Percentiles rank a stretch among this genome's conserved stretches.
Conservation (phyloP, 2,329 filamentous ascomycete species). For the Fonsecaea monophora region DNA sequence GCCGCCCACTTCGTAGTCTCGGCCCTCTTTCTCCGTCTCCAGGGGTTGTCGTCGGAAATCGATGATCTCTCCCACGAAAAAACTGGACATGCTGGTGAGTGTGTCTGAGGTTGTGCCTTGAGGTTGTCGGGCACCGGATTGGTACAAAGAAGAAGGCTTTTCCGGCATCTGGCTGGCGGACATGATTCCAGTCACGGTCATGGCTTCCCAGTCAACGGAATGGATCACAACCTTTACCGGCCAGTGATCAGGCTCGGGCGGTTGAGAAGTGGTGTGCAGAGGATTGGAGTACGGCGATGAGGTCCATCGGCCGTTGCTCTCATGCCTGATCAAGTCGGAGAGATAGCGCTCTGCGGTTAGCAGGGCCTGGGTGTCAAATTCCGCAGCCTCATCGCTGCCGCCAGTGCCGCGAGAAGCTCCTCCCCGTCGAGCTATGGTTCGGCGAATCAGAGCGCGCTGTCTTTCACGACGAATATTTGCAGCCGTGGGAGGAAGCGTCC, state of each 20-base stretch:
- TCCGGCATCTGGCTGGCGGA: slow-evolving; percentile 71
- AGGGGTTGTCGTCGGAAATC: slow-evolving; percentile 63
- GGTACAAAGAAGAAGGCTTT: slow-evolving; percentile 24
- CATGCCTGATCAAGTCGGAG: slow-evolving; percentile 26
- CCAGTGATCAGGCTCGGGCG: slow-evolving; percentile 62
- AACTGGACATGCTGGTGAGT: slow-evolving; percentile 65
- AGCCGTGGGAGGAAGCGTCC: neutral
- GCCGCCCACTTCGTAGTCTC: slow-evolving; percentile 47
- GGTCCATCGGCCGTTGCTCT: slow-evolving; percentile 42
- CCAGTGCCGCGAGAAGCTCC: neutral
- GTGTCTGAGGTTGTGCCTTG: slow-evolving; percentile 43
- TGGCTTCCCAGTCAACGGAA: slow-evolving; percentile 64
- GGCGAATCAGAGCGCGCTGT: slow-evolving; percentile 27
- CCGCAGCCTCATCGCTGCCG: slow-evolving; percentile 1
- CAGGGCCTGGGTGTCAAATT: slow-evolving; percentile 1
- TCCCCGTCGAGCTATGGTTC: slow-evolving; percentile 22
- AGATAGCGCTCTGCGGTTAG: slow-evolving; percentile 29
- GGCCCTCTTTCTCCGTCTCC: slow-evolving; percentile 54
- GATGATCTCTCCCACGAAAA: slow-evolving; percentile 72
- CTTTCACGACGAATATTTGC: slow-evolving; percentile 25
- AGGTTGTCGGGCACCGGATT: slow-evolving; percentile 28
- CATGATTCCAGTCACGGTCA: slow-evolving; percentile 72
- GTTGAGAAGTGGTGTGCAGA: slow-evolving; percentile 41
- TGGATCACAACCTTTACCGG: slow-evolving; percentile 72
- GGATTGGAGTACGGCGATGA: slow-evolving; percentile 32